Percentiles rank a stretch among this genome's conserved stretches.
Evolutionary conservation across 208 protist species (phyloP).

Genomic region (Leishmania arabica): DNA sequence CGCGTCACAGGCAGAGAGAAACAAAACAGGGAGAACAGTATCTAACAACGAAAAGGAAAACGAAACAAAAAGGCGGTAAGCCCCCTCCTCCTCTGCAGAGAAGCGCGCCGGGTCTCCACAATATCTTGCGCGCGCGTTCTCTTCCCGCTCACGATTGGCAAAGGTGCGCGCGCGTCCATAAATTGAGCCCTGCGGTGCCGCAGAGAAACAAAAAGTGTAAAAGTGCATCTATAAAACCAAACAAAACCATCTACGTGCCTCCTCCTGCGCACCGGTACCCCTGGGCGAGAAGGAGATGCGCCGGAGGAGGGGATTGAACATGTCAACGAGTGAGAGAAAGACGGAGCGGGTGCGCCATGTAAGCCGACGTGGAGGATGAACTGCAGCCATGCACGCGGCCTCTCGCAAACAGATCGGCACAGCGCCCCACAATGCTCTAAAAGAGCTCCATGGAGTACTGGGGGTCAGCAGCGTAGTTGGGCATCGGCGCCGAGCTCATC

Average conservation of each 20-base stretch:
- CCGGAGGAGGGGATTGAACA: too few species aligned
- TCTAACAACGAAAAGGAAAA: neutral
- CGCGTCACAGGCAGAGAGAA: neutral
- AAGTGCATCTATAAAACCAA: constrained; percentile 7
- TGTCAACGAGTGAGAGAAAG: neutral
- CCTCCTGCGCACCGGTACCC: neutral
- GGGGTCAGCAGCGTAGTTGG: constrained; percentile 75
- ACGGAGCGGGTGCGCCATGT: neutral
- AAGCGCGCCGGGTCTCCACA: neutral
- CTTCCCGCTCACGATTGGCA: neutral
- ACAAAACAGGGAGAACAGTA: neutral
- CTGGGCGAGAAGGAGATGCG: neutral
- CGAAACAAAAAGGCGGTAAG: neutral
- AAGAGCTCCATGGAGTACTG: constrained; percentile 93
- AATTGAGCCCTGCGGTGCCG: neutral
- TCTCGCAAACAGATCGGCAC: neutral
- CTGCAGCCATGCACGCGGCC: neutral
- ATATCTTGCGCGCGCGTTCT: neutral
- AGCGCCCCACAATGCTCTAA: constrained; percentile 29
- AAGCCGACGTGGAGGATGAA: too few species aligned
- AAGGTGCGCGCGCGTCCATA: constrained; percentile 12
- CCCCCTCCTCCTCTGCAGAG: neutral
- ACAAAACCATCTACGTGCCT: neutral
- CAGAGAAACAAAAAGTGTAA: constrained; percentile 12
- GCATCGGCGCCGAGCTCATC: constrained; percentile 82